These are phyloP conservation scores for Candida dubliniensis DNA, from an alignment of 1,139 yeast species.

Conservation along the genomic window DNA sequence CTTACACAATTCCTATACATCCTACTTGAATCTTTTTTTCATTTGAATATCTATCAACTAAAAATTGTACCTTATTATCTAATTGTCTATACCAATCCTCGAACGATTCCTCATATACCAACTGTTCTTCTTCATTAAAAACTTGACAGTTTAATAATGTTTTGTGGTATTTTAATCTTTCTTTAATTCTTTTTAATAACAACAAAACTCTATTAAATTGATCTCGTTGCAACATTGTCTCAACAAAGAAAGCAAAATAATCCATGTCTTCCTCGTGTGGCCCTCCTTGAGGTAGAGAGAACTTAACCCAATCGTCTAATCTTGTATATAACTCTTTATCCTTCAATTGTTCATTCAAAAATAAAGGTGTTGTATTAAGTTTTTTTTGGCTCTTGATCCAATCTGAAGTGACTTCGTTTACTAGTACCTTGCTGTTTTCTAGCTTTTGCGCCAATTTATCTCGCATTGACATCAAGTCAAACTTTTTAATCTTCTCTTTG, in stretches of 20 bases:
- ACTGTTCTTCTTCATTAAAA: conserved; percentile 1
- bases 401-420: conserved; percentile 22
- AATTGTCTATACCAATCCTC: conserved; percentile 23
- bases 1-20: not conserved
- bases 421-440: conserved; percentile 17
- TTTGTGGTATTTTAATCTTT: conserved; percentile 14
- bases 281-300: conserved; percentile 45
- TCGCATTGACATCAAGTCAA: conserved; percentile 31
- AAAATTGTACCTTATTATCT: conserved; percentile 7
- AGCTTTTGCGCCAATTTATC: conserved; percentile 28
- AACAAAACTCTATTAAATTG: conserved; percentile 23
- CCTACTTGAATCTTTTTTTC: not conserved
- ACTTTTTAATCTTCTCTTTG: conserved; percentile 26
- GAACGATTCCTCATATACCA: conserved; percentile 21
- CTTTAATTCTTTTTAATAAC: conserved; percentile 22
- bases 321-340: conserved; percentile 31
- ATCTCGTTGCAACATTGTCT: conserved; percentile 19
- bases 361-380: conserved; percentile 27
- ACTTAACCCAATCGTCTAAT: conserved; percentile 50
- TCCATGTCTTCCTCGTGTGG: conserved; percentile 60
- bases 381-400: conserved; percentile 28
- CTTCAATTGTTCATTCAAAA: conserved; percentile 33
- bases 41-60: conserved; percentile 9
- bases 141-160: conserved; percentile 6
- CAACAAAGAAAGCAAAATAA: conserved; percentile 33